Evolutionary conservation across 163 green algal species (phyloP).

Genomic region (Scenedesmus sp.): DNA sequence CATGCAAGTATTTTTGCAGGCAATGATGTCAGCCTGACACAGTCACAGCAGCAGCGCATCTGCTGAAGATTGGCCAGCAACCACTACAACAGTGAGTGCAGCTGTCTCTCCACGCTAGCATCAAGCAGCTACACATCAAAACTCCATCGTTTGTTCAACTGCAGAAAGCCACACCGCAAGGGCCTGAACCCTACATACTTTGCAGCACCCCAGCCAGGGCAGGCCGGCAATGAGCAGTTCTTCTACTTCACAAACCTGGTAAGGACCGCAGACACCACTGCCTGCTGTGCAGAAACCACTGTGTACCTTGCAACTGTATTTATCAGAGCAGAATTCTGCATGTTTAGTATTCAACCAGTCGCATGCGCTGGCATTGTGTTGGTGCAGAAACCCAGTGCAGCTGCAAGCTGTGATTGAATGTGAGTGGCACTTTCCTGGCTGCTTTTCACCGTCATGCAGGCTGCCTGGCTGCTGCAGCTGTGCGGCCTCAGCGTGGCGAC

Average conservation of each 20-base stretch:
- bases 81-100: not conserved
- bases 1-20: not conserved
- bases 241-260: constrained; percentile 83
- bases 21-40: not conserved
- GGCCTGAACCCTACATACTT: constrained; percentile 74
- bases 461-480: constrained; percentile 71
- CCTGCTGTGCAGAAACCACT: not conserved
- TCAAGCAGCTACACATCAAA: not conserved
- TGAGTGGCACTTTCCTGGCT: not conserved
- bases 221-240: constrained; percentile 76
- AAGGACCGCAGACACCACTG: not conserved
- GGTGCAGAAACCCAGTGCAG: not conserved
- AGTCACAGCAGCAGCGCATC: not conserved
- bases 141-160: not conserved
- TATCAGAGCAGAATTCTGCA: not conserved
- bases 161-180: constrained; percentile 73
- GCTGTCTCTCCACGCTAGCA: not conserved
- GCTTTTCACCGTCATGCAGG: constrained; percentile 48
- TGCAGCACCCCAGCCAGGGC: constrained; percentile 43
- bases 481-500: constrained; percentile 59
- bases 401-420: not conserved
- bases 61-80: not conserved
- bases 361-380: not conserved
- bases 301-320: not conserved
- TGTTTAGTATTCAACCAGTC: not conserved